These are phyloP conservation scores for Starmerella roubikii DNA, from an alignment of 805 yeast species.

Conservation along the genomic window DNA sequence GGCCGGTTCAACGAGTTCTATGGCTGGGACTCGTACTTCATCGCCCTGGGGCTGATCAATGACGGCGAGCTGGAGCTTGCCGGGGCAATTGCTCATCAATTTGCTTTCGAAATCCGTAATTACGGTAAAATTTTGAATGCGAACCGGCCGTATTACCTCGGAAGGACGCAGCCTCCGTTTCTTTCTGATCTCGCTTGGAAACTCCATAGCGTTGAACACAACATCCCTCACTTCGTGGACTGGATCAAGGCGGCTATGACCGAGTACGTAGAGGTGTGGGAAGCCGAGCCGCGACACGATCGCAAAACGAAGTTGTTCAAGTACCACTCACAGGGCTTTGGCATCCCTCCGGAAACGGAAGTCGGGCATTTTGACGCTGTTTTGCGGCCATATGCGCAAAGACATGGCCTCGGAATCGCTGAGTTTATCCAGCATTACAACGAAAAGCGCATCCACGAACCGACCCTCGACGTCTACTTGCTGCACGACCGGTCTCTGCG, in stretches of 20 bases:
- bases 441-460: conserved; percentile 49
- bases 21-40: conserved; percentile 98
- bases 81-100: conserved; percentile 82
- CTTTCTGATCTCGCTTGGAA: conserved; percentile 79
- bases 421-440: conserved; percentile 63
- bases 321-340: conserved; percentile 78
- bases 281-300: conserved; percentile 58
- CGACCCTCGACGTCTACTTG: conserved; percentile 76
- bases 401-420: conserved; percentile 42
- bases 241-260: conserved; percentile 68
- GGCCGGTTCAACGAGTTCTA: conserved; percentile 93
- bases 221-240: conserved; percentile 40
- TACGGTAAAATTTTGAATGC: conserved; percentile 93
- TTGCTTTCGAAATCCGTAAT: conserved; percentile 74
- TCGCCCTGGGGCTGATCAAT: conserved; percentile 63
- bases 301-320: conserved; percentile 64
- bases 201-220: conserved; percentile 34
- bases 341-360: conserved; percentile 97
- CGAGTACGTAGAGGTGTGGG: conserved; percentile 79
- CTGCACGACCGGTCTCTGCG: conserved; percentile 88
- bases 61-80: conserved; percentile 59
- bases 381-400: conserved; percentile 52
- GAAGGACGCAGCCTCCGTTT: conserved; percentile 94
- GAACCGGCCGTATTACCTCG: conserved; percentile 76
- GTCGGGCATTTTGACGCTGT: conserved; percentile 70